Percentiles rank a stretch among this genome's conserved stretches.
Evolutionary conservation across 2,329 filamentous ascomycete genomes (phyloP).

Genomic region (Ramularia collo-cygni): DNA sequence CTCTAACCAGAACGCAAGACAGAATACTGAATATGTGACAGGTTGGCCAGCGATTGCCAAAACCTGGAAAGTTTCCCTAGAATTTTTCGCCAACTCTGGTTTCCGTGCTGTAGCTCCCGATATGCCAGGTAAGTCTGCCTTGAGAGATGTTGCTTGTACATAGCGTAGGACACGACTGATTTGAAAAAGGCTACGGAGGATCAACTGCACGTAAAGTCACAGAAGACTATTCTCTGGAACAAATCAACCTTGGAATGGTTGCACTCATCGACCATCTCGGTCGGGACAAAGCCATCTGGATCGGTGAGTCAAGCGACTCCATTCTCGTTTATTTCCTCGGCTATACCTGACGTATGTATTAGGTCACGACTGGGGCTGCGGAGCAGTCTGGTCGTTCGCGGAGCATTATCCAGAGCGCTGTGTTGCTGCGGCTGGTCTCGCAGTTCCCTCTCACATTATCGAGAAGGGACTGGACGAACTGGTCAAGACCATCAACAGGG

Average conservation of each 20-base stretch:
- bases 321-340: too few species aligned
- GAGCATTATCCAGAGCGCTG: slow-evolving; percentile 28
- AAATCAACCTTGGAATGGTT: slow-evolving; percentile 25
- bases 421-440: slow-evolving; percentile 24
- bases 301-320: too few species aligned
- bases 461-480: slow-evolving; percentile 37
- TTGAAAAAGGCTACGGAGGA: slow-evolving; percentile 27
- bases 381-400: slow-evolving; percentile 24
- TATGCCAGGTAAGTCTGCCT: slow-evolving; percentile 22
- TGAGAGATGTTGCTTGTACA: background rate
- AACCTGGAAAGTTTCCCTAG: slow-evolving; percentile 32
- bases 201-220: slow-evolving; percentile 25
- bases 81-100: slow-evolving; percentile 24
- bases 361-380: slow-evolving; percentile 39
- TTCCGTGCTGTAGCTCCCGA: slow-evolving; percentile 27
- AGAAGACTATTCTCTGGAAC: slow-evolving; percentile 29
- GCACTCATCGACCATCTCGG: slow-evolving; percentile 36
- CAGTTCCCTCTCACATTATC: slow-evolving; percentile 37
- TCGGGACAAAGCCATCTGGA: slow-evolving; percentile 40
- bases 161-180: background rate
- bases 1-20: too few species aligned
- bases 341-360: too few species aligned
- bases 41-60: slow-evolving; percentile 33
- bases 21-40: background rate
- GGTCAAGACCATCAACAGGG: slow-evolving; percentile 35